Evolutionary conservation across 2,329 filamentous ascomycete genomes (phyloP).

Genomic region (Mycocentrospora acerina): DNA sequence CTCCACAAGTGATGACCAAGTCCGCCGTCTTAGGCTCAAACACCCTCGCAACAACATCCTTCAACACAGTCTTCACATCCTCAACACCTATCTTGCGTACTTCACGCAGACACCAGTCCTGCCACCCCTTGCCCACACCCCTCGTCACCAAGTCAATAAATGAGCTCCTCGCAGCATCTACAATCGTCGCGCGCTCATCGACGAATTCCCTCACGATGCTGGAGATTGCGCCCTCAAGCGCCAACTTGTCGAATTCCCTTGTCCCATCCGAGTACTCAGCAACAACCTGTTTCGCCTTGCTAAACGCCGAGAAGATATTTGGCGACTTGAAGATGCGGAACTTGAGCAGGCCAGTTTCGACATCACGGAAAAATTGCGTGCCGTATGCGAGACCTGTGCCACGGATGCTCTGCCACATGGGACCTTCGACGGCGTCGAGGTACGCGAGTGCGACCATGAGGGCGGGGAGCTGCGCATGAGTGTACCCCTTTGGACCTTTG

Average conservation of each 20-base stretch:
- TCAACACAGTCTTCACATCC: constrained; percentile 74
- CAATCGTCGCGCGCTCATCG: constrained; percentile 85
- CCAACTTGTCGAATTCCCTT: constrained; percentile 72
- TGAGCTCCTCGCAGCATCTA: constrained; percentile 76
- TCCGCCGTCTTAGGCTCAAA: constrained; percentile 82
- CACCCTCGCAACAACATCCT: constrained; percentile 72
- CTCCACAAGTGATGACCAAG: constrained; percentile 83
- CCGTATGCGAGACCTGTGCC: constrained; percentile 94
- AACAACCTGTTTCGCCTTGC: constrained; percentile 73
- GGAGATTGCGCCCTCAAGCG: constrained; percentile 87
- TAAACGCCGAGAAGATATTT: constrained; percentile 82
- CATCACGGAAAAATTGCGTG: constrained; percentile 72
- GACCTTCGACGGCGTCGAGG: constrained; percentile 89
- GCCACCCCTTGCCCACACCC: constrained; percentile 74
- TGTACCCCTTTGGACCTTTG: constrained; percentile 72
- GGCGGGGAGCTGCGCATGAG: constrained; percentile 76
- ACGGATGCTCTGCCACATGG: constrained; percentile 89
- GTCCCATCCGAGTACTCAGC: constrained; percentile 71
- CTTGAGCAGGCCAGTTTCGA: constrained; percentile 77
- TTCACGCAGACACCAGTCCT: constrained; percentile 71
- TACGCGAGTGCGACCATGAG: constrained; percentile 88
- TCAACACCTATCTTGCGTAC: constrained; percentile 75
- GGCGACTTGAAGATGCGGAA: constrained; percentile 90
- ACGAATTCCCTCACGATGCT: constrained; percentile 84
- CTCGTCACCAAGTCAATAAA: constrained; percentile 81